phyloP scores from a whole-genome alignment of 106 monocot genomes.

The Dendrobium catenatum region DNA sequence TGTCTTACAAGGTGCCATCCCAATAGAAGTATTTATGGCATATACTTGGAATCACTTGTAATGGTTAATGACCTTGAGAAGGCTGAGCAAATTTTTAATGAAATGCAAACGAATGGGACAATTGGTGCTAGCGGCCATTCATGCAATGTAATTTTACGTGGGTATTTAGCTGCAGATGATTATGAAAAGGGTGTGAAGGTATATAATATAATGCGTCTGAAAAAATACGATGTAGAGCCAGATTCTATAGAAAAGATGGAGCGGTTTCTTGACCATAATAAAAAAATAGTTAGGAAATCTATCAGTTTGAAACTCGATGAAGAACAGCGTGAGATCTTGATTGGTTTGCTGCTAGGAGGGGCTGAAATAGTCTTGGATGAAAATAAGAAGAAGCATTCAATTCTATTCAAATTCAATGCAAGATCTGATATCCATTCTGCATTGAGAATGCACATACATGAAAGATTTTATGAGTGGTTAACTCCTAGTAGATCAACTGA shows the following conservation, averaged over 20 bases:
- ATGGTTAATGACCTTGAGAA: constrained; percentile 38
- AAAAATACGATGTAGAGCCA: constrained; percentile 71
- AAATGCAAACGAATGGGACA: constrained; percentile 55
- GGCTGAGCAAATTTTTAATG: constrained; percentile 72
- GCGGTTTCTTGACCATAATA: constrained; percentile 39
- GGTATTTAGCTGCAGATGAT: constrained; percentile 55
- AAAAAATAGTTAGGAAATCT: constrained; percentile 47
- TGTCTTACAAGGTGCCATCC: constrained; percentile 50
- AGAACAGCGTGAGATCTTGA: constrained; percentile 91
- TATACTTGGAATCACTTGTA: constrained; percentile 79
- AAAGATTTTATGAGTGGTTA: constrained; percentile 74
- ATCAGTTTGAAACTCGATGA: constrained; percentile 63
- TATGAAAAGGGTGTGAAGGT: constrained; percentile 59
- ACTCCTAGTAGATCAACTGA: constrained; percentile 21
- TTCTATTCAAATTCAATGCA: constrained; percentile 56
- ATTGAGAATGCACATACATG: constrained; percentile 60
- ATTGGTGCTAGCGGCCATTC: constrained; percentile 49
- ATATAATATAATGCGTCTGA: constrained; percentile 71
- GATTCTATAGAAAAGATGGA: constrained; percentile 45
- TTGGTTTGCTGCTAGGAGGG: constrained; percentile 84
- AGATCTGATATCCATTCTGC: constrained; percentile 49
- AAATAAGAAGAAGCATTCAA: constrained; percentile 32
- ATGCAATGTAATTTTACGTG: constrained; percentile 65
- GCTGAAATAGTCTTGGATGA: constrained; percentile 36
- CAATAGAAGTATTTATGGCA: constrained; percentile 45